These are phyloP conservation scores for Leptodontidium sp. DNA, from an alignment of 2,329 filamentous ascomycete species.

Conservation along the genomic window DNA sequence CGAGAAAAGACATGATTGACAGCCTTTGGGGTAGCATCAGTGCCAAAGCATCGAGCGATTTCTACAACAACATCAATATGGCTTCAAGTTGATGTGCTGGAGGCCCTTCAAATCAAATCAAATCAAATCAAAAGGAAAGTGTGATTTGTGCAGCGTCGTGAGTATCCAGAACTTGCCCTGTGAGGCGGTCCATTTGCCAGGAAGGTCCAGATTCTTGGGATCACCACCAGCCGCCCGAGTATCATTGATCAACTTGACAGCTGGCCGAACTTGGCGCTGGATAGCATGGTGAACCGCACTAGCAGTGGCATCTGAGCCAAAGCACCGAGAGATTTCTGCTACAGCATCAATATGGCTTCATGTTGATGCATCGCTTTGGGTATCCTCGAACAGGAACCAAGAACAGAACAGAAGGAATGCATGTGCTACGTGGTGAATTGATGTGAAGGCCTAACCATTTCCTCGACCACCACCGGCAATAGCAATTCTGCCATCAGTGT, in stretches of 20 bases:
- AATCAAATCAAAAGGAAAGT: neutral
- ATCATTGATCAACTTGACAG: slow-evolving; percentile 22
- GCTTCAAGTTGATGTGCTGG: slow-evolving; percentile 11
- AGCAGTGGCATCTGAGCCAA: slow-evolving; percentile 43
- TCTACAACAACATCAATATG: slow-evolving; percentile 25
- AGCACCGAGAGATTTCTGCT: slow-evolving; percentile 27
- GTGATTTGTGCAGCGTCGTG: neutral
- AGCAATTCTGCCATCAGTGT: slow-evolving; percentile 22
- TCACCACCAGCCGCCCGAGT: slow-evolving; percentile 21
- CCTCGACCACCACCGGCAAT: slow-evolving; percentile 24
- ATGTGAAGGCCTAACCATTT: slow-evolving; percentile 20
- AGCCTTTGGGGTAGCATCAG: slow-evolving; percentile 42
- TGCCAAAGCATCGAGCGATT: slow-evolving; percentile 37
- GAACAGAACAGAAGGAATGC: slow-evolving; percentile 20
- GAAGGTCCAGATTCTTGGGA: slow-evolving; percentile 21
- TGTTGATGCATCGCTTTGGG: neutral
- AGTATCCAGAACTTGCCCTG: slow-evolving; percentile 6
- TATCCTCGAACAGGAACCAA: neutral
- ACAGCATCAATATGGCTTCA: slow-evolving; percentile 8
- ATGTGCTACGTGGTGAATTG: slow-evolving; percentile 5
- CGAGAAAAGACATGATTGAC: slow-evolving; percentile 42
- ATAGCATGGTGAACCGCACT: slow-evolving; percentile 37
- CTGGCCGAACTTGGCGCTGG: slow-evolving; percentile 47
- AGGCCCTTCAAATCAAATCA: neutral
- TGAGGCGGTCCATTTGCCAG: neutral